Evolutionary conservation across 202 grass and related monocot species (phyloP).

Genomic region (Musa balbisiana): DNA sequence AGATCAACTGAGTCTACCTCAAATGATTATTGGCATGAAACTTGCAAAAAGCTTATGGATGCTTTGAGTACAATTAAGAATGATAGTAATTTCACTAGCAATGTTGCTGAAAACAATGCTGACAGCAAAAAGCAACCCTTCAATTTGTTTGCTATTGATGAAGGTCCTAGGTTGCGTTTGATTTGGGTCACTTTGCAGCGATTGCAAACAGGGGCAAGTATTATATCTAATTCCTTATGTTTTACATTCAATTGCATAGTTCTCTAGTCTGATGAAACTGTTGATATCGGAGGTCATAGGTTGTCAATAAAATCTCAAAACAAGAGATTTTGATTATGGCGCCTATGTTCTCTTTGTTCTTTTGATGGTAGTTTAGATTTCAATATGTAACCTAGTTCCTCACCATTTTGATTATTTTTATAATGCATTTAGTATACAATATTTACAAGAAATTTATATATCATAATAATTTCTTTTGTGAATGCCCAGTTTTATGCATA

Average conservation of each 20-base stretch:
- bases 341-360: neutral
- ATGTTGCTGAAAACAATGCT: constrained; percentile 29
- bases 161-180: constrained; percentile 60
- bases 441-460: too few species aligned
- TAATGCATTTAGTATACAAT: too few species aligned
- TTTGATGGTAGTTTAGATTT: neutral
- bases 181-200: constrained; percentile 58
- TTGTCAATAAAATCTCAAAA: neutral
- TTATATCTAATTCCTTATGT: neutral
- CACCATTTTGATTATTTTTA: neutral
- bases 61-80: constrained; percentile 55
- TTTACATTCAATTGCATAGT: neutral
- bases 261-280: too few species aligned
- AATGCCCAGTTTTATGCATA: neutral
- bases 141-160: constrained; percentile 82
- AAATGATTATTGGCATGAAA: constrained; percentile 48
- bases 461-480: neutral
- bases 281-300: neutral
- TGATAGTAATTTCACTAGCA: constrained; percentile 21
- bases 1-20: constrained; percentile 26
- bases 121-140: constrained; percentile 61
- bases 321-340: neutral
- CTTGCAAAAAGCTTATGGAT: constrained; percentile 56
- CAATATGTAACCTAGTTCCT: neutral
- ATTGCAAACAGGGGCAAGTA: constrained; percentile 78